phyloP scores from a whole-genome alignment of 2,329 filamentous ascomycete genomes.

The Chaetothyriales sp. region DNA sequence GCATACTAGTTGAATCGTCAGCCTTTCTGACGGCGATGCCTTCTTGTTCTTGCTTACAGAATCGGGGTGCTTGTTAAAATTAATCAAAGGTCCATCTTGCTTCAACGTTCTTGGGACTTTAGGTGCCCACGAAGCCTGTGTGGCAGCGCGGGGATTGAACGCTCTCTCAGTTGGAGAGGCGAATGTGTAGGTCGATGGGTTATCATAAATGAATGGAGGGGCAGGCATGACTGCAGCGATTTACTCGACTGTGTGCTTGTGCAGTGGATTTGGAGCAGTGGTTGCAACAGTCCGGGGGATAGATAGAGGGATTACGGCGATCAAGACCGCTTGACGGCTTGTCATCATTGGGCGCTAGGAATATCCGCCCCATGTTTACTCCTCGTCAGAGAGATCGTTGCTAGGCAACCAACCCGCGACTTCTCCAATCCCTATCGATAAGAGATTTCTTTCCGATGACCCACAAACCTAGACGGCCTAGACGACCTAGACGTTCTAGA shows the following conservation, averaged over 20 bases:
- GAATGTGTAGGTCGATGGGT: slow-evolving; percentile 39
- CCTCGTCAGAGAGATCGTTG: background rate
- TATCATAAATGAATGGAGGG: slow-evolving; percentile 61
- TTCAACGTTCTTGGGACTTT: slow-evolving; percentile 47
- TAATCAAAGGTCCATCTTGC: slow-evolving; percentile 60
- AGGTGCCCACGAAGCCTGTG: slow-evolving; percentile 60
- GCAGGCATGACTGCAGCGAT: background rate
- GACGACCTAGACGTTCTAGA: too few species aligned
- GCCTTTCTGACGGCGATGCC: background rate
- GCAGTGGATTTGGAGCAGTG: background rate
- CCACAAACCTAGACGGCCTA: background rate
- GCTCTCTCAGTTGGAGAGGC: slow-evolving; percentile 37
- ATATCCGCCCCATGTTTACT: background rate
- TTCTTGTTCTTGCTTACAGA: slow-evolving; percentile 36
- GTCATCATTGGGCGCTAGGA: background rate
- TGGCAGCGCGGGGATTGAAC: slow-evolving; percentile 83
- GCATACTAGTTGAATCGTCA: slow-evolving; percentile 30
- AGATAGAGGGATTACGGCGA: background rate
- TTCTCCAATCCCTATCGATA: background rate
- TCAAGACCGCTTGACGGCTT: background rate
- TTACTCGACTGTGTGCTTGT: background rate
- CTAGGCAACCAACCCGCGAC: background rate
- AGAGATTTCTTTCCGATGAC: background rate
- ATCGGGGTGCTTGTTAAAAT: slow-evolving; percentile 78
- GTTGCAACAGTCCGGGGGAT: background rate